Evolutionary conservation across 345 rosid genomes (phyloP), one percentile per base, ranked within the genome.

Genomic region (Pugionium cornutum): DNA sequence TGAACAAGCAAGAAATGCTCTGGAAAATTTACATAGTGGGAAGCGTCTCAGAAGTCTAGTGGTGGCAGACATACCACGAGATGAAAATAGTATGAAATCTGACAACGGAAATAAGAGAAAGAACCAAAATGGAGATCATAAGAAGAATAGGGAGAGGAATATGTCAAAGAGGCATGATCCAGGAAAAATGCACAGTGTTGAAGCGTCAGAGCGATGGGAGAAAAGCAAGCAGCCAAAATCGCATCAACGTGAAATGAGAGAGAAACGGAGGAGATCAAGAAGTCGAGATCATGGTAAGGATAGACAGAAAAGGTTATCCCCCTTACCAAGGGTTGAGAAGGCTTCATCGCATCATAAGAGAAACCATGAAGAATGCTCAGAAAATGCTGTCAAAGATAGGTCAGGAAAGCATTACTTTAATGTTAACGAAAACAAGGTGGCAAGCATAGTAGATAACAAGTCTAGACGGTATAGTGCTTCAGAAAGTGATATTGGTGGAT

Each of bases 401-500:
- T 62, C 83, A 31, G 80, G 75, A 75, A 76, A 84, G 70, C 81
- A 75, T 42, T 83, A 76, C 34, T 73, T 67, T 75, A 84, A 75
- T 73, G 66, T 53, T 62, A 78, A 78, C 54, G 76, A 72, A 69
- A 80, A 63, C 50, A 79, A 66, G 54, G 48, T 44, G 53, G 56
- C 67, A 4, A 74, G 79, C 66, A 83, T 83, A 73, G 88, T 76
- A 34, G 73, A 76, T 68, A 75, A 76, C 68, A 86, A 86, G 60
- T 77, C 76, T 70, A 82, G 67, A 68, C 68, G 82, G 70, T 86
- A 79, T 67, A 75, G 70, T 72, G 80, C 76, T 44, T 80, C 80
- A 53, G 62, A 68, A 28, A 88, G 97, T 75, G 86, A 96, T 49
- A 87, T 94, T 67, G 96, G 97, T 71, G 97, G 97, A 62, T 90